Conservation (phyloP, 2,329 filamentous ascomycete species). For the Calonectria pseudoreteaudii region DNA sequence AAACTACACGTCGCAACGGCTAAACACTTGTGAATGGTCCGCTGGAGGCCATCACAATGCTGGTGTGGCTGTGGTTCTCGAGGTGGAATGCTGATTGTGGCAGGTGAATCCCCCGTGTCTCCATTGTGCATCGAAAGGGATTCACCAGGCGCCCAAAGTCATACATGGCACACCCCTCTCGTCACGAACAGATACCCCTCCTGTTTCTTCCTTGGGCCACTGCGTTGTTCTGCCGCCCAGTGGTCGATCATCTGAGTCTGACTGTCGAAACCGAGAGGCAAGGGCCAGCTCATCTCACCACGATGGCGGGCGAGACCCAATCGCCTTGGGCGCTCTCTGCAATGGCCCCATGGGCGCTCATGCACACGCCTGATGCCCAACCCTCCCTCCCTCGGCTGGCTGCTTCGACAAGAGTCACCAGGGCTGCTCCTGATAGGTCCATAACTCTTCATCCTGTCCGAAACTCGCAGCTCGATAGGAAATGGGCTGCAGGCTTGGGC, state of each 20-base stretch:
- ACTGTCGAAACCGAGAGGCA: slow-evolving; percentile 22
- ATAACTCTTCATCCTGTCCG: slow-evolving; percentile 7
- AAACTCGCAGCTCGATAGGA: slow-evolving; percentile 14
- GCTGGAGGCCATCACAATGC: slow-evolving; percentile 3
- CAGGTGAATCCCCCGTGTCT: slow-evolving; percentile 23
- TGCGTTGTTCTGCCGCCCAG: slow-evolving; percentile 7
- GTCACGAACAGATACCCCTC: slow-evolving; percentile 20
- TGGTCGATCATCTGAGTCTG: slow-evolving; percentile 8
- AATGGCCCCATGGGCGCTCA: slow-evolving; percentile 28
- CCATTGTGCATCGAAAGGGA: slow-evolving; percentile 14
- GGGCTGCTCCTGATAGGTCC: slow-evolving; percentile 20
- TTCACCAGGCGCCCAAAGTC: slow-evolving; percentile 19
- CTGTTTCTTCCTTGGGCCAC: slow-evolving; percentile 7
- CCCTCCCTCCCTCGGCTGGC: slow-evolving; percentile 27
- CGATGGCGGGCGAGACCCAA: slow-evolving; percentile 28
- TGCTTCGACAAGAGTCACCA: slow-evolving; percentile 20
- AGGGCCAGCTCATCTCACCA: slow-evolving; percentile 29
- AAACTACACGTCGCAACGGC: slow-evolving; percentile 3
- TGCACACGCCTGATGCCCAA: slow-evolving; percentile 41
- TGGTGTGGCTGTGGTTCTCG: slow-evolving; percentile 12
- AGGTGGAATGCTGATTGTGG: slow-evolving; percentile 13
- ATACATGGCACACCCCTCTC: slow-evolving; percentile 15
- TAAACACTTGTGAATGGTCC: neutral
- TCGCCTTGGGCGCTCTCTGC: slow-evolving; percentile 19
- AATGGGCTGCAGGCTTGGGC: slow-evolving; percentile 1